Conservation (phyloP, 768 basidiomycete genomes). For the Mycena floridula region DNA sequence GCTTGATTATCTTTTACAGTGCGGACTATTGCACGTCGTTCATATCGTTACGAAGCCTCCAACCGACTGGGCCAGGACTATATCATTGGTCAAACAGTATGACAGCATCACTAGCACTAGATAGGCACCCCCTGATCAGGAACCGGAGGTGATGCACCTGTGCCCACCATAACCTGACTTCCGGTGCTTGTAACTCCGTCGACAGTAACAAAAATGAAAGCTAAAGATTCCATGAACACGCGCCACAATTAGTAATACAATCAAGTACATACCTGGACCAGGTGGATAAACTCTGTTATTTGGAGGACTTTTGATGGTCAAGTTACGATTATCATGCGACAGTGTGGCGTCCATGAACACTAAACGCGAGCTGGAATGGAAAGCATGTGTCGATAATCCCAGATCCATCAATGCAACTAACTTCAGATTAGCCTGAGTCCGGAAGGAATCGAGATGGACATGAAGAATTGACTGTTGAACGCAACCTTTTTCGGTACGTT, state of each 20-base stretch:
- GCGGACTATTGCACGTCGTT: too few species aligned
- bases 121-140: constrained; percentile 9
- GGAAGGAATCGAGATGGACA: constrained; percentile 23
- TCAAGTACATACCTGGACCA: constrained; percentile 47
- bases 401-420: constrained; percentile 5
- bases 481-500: constrained; percentile 21
- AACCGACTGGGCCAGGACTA: too few species aligned
- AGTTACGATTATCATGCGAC: constrained; percentile 24
- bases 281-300: constrained; percentile 24
- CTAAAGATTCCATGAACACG: constrained; percentile 28
- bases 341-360: constrained; percentile 30
- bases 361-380: constrained; percentile 24
- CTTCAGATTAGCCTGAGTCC: constrained; percentile 10
- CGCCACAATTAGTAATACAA: too few species aligned
- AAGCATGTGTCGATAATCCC: background rate
- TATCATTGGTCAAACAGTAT: too few species aligned
- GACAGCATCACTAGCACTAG: too few species aligned
- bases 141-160: constrained; percentile 10
- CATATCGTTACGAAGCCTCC: too few species aligned
- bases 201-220: constrained; percentile 9
- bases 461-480: constrained; percentile 25
- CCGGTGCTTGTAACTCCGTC: constrained; percentile 12
- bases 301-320: constrained; percentile 18
- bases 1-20: too few species aligned
- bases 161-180: constrained; percentile 10